A percentile compares a stretch with the other conserved stretches of the same genome.
Conservation (phyloP, 805 yeast species). For the Lipomyces spencermartinsiae region DNA sequence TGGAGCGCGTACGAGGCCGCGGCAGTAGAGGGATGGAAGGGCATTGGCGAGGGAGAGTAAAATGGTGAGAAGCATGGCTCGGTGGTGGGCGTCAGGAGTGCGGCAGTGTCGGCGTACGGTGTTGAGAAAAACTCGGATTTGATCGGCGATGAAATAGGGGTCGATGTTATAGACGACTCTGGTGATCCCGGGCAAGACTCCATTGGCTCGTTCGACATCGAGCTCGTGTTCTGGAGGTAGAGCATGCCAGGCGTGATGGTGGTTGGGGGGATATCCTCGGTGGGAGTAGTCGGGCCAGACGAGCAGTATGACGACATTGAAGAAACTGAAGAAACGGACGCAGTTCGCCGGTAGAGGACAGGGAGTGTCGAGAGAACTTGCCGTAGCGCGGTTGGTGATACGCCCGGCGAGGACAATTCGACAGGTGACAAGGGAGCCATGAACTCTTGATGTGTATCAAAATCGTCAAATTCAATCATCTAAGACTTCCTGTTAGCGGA, state of each 20-base stretch:
- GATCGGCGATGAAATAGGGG: constrained; percentile 13
- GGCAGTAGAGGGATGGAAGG: constrained; percentile 26
- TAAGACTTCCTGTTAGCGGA: background rate
- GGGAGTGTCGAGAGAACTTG: constrained; percentile 32
- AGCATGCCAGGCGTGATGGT: constrained; percentile 37
- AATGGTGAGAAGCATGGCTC: constrained; percentile 27
- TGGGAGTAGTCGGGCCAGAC: constrained; percentile 33
- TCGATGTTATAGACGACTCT: constrained; percentile 15
- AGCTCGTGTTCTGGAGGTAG: constrained; percentile 17
- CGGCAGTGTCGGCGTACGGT: constrained; percentile 23
- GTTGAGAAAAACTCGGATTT: constrained; percentile 21
- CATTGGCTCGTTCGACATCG: background rate
- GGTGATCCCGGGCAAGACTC: constrained; percentile 21
- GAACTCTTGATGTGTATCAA: background rate
- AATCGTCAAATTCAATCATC: constrained; percentile 10
- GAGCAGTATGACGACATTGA: constrained; percentile 25
- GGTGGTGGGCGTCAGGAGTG: constrained; percentile 25
- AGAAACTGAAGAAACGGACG: constrained; percentile 13
- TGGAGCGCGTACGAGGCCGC: constrained; percentile 36
- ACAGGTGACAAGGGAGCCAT: background rate
- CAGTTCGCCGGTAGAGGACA: constrained; percentile 24
- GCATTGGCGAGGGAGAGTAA: constrained; percentile 24
- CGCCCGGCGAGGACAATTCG: background rate
- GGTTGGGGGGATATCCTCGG: constrained; percentile 31
- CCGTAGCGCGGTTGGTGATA: constrained; percentile 20